phyloP scores from a whole-genome alignment of 2,329 filamentous ascomycete species.

The Cladosporium sp. region DNA sequence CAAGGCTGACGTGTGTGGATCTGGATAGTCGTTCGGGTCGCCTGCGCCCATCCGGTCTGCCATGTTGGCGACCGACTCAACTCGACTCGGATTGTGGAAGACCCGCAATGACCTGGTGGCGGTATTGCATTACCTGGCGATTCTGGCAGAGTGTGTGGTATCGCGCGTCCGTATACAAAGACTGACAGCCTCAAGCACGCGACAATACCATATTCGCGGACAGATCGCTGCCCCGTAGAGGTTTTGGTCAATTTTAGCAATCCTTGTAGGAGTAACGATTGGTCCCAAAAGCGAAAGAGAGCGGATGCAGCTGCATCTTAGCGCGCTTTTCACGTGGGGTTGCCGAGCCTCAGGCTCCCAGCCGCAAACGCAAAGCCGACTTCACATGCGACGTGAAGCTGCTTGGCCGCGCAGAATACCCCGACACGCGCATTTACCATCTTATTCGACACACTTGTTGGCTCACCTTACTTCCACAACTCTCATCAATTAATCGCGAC shows the following conservation, averaged over 20 bases:
- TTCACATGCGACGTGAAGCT: background rate
- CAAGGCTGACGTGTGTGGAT: background rate
- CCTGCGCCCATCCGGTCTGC: background rate
- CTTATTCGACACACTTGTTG: too few relatives aligned
- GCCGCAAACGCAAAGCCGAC: conserved; percentile 2
- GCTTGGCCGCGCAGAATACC: too few relatives aligned
- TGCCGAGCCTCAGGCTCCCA: background rate
- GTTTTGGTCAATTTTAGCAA: background rate
- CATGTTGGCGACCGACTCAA: background rate
- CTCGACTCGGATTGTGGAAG: background rate
- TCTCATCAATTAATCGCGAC: background rate
- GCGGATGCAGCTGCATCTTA: background rate
- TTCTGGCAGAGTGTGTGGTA: background rate
- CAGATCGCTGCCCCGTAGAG: background rate
- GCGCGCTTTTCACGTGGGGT: background rate
- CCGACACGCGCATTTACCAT: too few relatives aligned
- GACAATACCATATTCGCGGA: too few relatives aligned
- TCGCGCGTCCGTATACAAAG: background rate
- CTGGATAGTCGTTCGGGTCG: conserved; percentile 5
- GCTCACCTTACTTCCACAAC: background rate
- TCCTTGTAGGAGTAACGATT: conserved; percentile 4
- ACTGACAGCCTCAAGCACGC: background rate
- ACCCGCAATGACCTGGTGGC: background rate
- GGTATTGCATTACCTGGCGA: background rate
- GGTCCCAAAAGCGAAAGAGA: background rate